Base-by-base conservation (phyloP, 2,329 filamentous ascomycete genomes). In the Fusarium abutilonis region DNA sequence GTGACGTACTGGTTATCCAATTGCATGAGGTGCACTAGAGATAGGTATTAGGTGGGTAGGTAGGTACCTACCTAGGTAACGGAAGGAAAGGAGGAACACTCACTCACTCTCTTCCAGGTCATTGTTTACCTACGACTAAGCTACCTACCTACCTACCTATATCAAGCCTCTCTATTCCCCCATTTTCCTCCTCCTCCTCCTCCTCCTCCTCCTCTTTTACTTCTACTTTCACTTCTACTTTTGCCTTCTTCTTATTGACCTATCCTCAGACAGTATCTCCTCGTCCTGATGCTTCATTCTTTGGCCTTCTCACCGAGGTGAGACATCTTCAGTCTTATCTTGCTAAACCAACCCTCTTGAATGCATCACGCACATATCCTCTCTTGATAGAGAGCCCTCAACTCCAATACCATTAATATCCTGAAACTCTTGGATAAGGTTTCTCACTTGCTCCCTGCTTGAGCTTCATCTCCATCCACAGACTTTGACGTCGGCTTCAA, bases 241-340 rank as follows among this genome's bases (percentile, higher is more conserved):
- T 4, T 40, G 28, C 31, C n/a, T 35, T 19, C 23, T n/a, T 26
- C 23, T 23, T 39, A n/a, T 8, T n/a, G 9, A 23, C 29, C 29
- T 11, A 31, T 23, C 10, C 31, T 21, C 15, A 26, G 23, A 26
- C 17, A 40, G 4, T 34, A n/a, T n/a, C 44, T 53, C 14, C 41
- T 46, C 29, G 26, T 21, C 34, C 28, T 21, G 28, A 43, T 44
- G 38, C 31, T 45, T 46, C 29, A 17, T 28, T 51, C 29, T 35
- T 26, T 14, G 9, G 28, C 32, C 23, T 17, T 29, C 23, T 48
- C 17, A 45, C 19, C 17, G 13, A n/a, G 21, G 46, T 13, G 21
- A 47, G 36, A 38, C 31, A 11, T 43, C 17, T 42, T 47, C n/a
- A 23, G 23, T 39, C 21, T 44, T 50, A 21, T 17, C 19, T 14